Conservation (phyloP, 176 grass and related monocot species). For the Tuctoria greenei region DNA sequence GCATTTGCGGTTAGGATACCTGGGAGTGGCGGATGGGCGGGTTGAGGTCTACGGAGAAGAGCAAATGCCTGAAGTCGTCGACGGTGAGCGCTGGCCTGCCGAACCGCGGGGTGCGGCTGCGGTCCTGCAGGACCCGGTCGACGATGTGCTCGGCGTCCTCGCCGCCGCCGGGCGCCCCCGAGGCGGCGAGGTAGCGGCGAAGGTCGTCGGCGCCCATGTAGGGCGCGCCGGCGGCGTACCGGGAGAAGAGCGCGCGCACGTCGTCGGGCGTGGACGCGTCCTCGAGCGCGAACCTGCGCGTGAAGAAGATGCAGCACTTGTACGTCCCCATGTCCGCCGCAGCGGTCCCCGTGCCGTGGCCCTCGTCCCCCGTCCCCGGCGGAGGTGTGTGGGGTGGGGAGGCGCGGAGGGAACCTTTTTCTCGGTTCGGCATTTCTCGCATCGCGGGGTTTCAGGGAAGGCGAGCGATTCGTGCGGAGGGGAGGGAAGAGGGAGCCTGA, state of each 20-base stretch:
- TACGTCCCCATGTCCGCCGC: conserved; percentile 58
- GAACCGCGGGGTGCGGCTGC: conserved; percentile 48
- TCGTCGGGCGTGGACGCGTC: conserved; percentile 69
- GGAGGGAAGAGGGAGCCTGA: neutral
- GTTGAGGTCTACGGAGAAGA: conserved; percentile 82
- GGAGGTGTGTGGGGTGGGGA: conserved; percentile 37
- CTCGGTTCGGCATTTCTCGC: conserved; percentile 36
- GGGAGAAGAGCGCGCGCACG: conserved; percentile 53
- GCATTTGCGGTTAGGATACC: conserved; percentile 28
- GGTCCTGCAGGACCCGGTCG: conserved; percentile 54
- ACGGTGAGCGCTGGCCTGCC: conserved; percentile 53
- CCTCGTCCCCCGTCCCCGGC: conserved; percentile 28
- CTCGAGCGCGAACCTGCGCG: conserved; percentile 54
- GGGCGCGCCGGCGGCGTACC: conserved; percentile 46
- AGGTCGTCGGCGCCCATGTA: conserved; percentile 71
- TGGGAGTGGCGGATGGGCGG: conserved; percentile 51
- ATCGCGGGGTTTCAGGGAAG: conserved; percentile 45
- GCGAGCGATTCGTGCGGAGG: neutral
- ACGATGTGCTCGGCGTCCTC: conserved; percentile 55
- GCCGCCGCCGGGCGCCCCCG: conserved; percentile 24
- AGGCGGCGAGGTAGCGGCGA: conserved; percentile 54
- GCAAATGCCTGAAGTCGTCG: conserved; percentile 73
- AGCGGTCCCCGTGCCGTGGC: conserved; percentile 25
- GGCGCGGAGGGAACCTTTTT: conserved; percentile 3
- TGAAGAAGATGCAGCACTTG: conserved; percentile 87